Percentiles rank a stretch among this genome's conserved stretches.
phyloP scores from a whole-genome alignment of 23 red algal genomes.

The Gracilaria caudata region DNA sequence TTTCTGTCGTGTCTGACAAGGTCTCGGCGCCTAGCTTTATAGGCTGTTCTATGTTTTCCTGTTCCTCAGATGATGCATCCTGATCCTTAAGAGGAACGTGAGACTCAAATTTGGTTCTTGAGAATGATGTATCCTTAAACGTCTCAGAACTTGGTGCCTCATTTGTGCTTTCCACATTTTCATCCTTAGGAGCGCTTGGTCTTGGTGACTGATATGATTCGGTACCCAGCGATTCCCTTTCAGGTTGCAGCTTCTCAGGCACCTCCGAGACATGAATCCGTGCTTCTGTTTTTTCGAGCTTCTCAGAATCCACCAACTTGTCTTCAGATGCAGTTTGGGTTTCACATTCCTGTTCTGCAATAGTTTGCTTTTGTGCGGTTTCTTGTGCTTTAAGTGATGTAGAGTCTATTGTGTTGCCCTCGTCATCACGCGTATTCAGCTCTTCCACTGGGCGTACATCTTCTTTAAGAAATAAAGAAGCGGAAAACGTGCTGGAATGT shows the following conservation, averaged over 20 bases:
- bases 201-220: neutral
- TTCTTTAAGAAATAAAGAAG: neutral
- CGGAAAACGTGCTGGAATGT: neutral
- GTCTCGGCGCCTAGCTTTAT: neutral
- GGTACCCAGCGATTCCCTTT: neutral
- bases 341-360: neutral
- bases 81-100: neutral
- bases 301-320: neutral
- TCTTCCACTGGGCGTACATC: neutral
- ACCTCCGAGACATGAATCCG: neutral
- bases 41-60: neutral
- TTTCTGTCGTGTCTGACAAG: neutral
- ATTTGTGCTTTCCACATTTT: neutral
- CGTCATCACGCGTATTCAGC: neutral
- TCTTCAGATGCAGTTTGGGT: neutral
- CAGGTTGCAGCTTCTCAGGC: neutral
- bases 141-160: neutral
- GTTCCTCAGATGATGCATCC: constrained; percentile 9
- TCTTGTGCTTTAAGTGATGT: neutral
- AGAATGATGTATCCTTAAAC: neutral
- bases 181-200: neutral
- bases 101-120: neutral
- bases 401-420: neutral
- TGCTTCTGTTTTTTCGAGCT: neutral
- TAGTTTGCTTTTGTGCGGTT: neutral